Percentiles rank a stretch among this genome's conserved stretches.
These are phyloP conservation scores for Leishmania arabica DNA, from an alignment of 208 protist genomes.

Conservation along the genomic window DNA sequence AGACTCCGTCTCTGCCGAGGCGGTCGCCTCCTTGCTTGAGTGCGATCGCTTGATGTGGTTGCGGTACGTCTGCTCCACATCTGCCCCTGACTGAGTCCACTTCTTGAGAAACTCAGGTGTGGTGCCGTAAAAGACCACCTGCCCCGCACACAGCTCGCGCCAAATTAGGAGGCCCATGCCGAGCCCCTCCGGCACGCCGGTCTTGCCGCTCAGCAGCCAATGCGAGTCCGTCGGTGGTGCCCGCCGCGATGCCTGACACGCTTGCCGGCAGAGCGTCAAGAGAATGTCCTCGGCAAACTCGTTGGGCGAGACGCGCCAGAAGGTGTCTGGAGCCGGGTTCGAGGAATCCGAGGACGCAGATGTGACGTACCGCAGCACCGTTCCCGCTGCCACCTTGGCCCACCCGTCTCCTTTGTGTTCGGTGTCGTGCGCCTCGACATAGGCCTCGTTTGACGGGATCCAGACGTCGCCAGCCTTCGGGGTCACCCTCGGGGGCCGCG, in stretches of 20 bases:
- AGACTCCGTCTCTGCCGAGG: neutral
- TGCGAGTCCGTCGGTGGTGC: slow-evolving; percentile 45
- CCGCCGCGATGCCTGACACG: slow-evolving; percentile 39
- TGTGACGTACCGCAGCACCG: slow-evolving; percentile 35
- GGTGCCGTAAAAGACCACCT: slow-evolving; percentile 49
- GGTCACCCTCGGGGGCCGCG: slow-evolving; percentile 16
- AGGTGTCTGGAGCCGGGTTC: neutral
- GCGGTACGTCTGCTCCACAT: slow-evolving; percentile 25
- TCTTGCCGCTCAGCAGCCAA: slow-evolving; percentile 47
- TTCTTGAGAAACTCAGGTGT: slow-evolving; percentile 52
- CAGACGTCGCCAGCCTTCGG: slow-evolving; percentile 36
- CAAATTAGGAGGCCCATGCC: slow-evolving; percentile 38
- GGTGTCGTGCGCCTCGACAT: slow-evolving; percentile 12
- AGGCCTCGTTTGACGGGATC: slow-evolving; percentile 41
- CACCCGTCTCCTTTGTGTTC: slow-evolving; percentile 1
- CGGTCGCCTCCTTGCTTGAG: neutral
- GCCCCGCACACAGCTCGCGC: slow-evolving; percentile 34
- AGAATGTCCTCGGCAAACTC: slow-evolving; percentile 65
- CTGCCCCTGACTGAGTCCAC: slow-evolving; percentile 37
- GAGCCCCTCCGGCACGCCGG: slow-evolving; percentile 35
- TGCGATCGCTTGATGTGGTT: slow-evolving; percentile 14
- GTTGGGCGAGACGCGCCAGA: slow-evolving; percentile 17
- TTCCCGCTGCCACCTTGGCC: slow-evolving; percentile 29
- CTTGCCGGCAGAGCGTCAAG: slow-evolving; percentile 55
- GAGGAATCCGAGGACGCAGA: neutral